A percentile compares a stretch with the other conserved stretches of the same genome.
Evolutionary conservation across 2,329 filamentous ascomycete species (phyloP).

Genomic region (Hypoxylon sp.): DNA sequence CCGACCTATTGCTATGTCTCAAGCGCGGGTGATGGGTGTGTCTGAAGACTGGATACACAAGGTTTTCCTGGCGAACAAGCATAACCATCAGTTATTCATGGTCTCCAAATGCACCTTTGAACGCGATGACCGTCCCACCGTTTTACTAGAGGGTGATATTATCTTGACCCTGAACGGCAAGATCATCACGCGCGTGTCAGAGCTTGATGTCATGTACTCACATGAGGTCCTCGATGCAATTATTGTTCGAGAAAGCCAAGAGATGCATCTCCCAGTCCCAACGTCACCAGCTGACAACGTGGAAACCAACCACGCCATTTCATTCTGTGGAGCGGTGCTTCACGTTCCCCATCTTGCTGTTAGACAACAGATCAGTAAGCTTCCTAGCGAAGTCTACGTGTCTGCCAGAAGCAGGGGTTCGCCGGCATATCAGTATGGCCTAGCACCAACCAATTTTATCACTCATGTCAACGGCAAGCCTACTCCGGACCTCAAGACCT

Average conservation of each 20-base stretch:
- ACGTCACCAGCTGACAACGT: slow-evolving; percentile 92
- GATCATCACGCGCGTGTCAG: slow-evolving; percentile 91
- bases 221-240: slow-evolving; percentile 86
- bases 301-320: slow-evolving; percentile 91
- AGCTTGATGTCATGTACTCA: slow-evolving; percentile 97
- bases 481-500: slow-evolving; percentile 85
- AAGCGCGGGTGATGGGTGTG: slow-evolving; percentile 97
- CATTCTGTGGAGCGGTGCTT: slow-evolving; percentile 94
- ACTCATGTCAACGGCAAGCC: slow-evolving; percentile 92
- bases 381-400: slow-evolving; percentile 97
- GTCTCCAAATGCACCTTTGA: slow-evolving; percentile 89
- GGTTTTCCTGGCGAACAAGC: slow-evolving; percentile 88
- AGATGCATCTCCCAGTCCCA: slow-evolving; percentile 81
- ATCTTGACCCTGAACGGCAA: slow-evolving; percentile 91
- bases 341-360: slow-evolving; percentile 97
- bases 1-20: slow-evolving; percentile 95
- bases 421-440: slow-evolving; percentile 88
- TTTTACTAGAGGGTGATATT: slow-evolving; percentile 90
- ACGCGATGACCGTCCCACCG: slow-evolving; percentile 64
- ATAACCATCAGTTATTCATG: slow-evolving; percentile 98
- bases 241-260: slow-evolving; percentile 87
- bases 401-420: slow-evolving; percentile 87
- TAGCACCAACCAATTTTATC: slow-evolving; percentile 97
- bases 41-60: slow-evolving; percentile 95
- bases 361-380: slow-evolving; percentile 94